Evolutionary conservation across 2,329 filamentous ascomycete species (phyloP).

Genomic region (Zymoseptoria pseudotritici): DNA sequence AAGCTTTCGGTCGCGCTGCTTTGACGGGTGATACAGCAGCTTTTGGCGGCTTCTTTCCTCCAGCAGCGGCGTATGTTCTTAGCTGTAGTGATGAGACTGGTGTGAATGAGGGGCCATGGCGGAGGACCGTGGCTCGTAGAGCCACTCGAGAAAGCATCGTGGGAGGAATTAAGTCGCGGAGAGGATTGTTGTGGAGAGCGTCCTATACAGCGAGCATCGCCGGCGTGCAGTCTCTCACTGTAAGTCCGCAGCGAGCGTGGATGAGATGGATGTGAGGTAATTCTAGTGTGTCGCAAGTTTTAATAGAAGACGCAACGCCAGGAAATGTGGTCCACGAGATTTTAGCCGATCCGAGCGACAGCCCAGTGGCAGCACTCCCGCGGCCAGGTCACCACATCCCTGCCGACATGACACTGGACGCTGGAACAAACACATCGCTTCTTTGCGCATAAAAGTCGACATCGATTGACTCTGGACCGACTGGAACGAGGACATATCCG

Average conservation of each 20-base stretch:
- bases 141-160: conserved; percentile 29
- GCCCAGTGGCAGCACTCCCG: neutral
- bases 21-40: conserved; percentile 3
- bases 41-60: conserved; percentile 9
- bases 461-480: neutral
- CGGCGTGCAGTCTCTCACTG: neutral
- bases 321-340: neutral
- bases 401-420: neutral
- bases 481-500: neutral
- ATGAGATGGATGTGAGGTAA: neutral
- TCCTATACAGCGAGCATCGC: neutral
- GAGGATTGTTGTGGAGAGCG: neutral
- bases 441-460: neutral
- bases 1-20: conserved; percentile 7
- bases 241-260: neutral
- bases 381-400: neutral
- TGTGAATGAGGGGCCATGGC: conserved; percentile 11
- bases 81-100: conserved; percentile 14
- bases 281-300: neutral
- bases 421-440: neutral
- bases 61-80: conserved; percentile 17
- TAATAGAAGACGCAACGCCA: neutral
- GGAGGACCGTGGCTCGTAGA: conserved; percentile 16
- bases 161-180: neutral
- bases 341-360: neutral